These are phyloP conservation scores for Mycena rosella DNA, from an alignment of 768 basidiomycete genomes.

Conservation along the genomic window DNA sequence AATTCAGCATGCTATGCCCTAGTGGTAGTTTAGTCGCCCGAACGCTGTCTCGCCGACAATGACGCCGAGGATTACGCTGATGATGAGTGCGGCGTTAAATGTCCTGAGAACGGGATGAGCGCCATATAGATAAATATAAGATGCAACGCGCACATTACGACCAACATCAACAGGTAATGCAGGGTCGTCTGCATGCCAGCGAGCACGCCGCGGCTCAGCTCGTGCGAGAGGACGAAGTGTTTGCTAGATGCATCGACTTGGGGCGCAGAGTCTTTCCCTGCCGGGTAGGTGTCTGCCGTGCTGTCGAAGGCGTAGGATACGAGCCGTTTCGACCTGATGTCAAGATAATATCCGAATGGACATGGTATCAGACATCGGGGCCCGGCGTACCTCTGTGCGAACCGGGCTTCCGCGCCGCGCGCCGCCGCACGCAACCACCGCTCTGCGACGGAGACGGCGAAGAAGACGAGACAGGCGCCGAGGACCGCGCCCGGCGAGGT, in stretches of 20 bases:
- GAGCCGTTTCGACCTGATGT: no score
- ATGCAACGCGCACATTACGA: constrained; percentile 36
- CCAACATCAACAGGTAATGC: constrained; percentile 41
- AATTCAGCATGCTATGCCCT: no score
- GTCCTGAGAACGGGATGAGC: constrained; percentile 25
- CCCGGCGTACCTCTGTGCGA: constrained; percentile 12
- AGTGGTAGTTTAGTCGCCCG: constrained; percentile 25
- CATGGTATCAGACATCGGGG: not conserved
- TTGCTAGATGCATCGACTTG: not conserved
- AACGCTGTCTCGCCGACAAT: constrained; percentile 37
- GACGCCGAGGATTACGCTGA: constrained; percentile 36
- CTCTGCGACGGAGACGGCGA: constrained; percentile 77
- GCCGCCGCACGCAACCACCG: constrained; percentile 63
- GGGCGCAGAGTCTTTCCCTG: not conserved
- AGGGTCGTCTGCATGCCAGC: constrained; percentile 33
- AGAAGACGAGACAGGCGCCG: constrained; percentile 80
- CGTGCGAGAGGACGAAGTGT: constrained; percentile 39
- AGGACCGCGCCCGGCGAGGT: constrained; percentile 76
- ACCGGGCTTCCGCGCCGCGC: constrained; percentile 10
- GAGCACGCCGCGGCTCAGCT: constrained; percentile 32
- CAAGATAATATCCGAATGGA: no score
- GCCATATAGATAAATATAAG: not conserved
- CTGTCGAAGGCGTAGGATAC: constrained; percentile 15
- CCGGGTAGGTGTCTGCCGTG: not conserved
- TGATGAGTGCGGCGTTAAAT: constrained; percentile 38